Evolutionary conservation across 1,139 yeast genomes (phyloP).

Genomic region (Pichia sp.): DNA sequence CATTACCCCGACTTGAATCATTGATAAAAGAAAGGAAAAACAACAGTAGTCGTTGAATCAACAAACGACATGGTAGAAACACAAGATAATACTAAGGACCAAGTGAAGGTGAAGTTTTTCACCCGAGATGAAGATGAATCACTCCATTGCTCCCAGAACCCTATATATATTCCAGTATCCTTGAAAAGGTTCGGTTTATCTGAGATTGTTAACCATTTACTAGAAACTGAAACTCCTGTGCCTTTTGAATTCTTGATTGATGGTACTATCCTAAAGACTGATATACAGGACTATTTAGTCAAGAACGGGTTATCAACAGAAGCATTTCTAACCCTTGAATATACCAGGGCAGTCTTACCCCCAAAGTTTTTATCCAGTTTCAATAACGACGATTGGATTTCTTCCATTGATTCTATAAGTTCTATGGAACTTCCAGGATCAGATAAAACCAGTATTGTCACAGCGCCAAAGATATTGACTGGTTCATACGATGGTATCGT

Average conservation of each 20-base stretch:
- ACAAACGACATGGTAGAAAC: slow-evolving; percentile 12
- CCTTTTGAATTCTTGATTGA: slow-evolving; percentile 93
- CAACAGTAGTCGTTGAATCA: not conserved
- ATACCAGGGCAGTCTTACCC: slow-evolving; percentile 88
- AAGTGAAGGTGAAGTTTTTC: slow-evolving; percentile 74
- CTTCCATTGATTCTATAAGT: slow-evolving; percentile 57
- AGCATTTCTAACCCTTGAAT: slow-evolving; percentile 74
- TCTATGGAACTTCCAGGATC: slow-evolving; percentile 31
- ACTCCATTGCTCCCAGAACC: slow-evolving; percentile 72
- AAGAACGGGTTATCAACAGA: slow-evolving; percentile 79
- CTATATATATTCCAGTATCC: slow-evolving; percentile 80
- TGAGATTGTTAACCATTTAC: slow-evolving; percentile 87
- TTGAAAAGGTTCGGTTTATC: slow-evolving; percentile 89
- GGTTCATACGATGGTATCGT: slow-evolving; percentile 96
- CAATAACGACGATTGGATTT: slow-evolving; percentile 94
- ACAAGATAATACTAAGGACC: slow-evolving; percentile 26
- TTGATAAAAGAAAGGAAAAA: not conserved
- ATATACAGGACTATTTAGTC: slow-evolving; percentile 74
- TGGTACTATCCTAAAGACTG: slow-evolving; percentile 71
- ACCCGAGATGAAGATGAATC: slow-evolving; percentile 80
- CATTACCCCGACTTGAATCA: not conserved
- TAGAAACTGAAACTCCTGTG: slow-evolving; percentile 56
- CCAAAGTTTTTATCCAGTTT: slow-evolving; percentile 88
- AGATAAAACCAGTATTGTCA: slow-evolving; percentile 26
- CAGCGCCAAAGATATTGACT: slow-evolving; percentile 60